Percentiles rank a stretch among this genome's conserved stretches.
Conservation (phyloP, 176 grass and related monocot genomes). For the Saccharum spontaneum region DNA sequence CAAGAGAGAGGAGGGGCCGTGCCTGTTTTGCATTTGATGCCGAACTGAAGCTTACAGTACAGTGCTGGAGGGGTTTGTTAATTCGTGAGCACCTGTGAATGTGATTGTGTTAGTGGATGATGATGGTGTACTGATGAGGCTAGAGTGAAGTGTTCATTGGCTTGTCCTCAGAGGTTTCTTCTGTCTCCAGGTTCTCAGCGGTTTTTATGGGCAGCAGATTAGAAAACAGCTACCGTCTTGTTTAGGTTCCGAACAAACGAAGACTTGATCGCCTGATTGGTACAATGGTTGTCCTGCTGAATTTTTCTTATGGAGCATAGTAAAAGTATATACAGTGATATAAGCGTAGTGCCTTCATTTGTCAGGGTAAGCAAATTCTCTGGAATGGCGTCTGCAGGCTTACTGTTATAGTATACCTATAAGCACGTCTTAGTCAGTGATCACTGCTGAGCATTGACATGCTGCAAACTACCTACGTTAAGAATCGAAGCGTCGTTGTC, state of each 20-base stretch:
- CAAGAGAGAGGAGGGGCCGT: background rate
- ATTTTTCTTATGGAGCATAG: background rate
- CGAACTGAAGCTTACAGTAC: too few relatives aligned
- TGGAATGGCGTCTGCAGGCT: background rate
- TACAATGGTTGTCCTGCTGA: background rate
- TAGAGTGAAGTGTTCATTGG: background rate
- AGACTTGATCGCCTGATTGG: background rate
- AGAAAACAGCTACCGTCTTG: background rate
- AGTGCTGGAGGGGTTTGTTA: background rate
- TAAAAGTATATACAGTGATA: too few relatives aligned
- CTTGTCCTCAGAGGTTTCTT: background rate
- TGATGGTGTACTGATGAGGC: conserved; percentile 31
- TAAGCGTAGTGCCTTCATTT: background rate
- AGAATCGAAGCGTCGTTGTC: background rate
- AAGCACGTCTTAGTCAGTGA: background rate
- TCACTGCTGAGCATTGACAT: background rate
- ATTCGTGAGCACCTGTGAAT: background rate
- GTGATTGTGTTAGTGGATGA: background rate
- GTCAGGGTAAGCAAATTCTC: background rate
- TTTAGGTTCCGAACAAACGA: background rate
- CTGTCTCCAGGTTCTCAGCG: background rate
- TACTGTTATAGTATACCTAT: background rate
- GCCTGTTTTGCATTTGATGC: background rate
- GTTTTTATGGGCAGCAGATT: background rate
- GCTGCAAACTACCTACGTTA: conserved; percentile 12